Evolutionary conservation across 352 stramenopile species (phyloP).

Genomic region (Phytophthora chlamydospora): DNA sequence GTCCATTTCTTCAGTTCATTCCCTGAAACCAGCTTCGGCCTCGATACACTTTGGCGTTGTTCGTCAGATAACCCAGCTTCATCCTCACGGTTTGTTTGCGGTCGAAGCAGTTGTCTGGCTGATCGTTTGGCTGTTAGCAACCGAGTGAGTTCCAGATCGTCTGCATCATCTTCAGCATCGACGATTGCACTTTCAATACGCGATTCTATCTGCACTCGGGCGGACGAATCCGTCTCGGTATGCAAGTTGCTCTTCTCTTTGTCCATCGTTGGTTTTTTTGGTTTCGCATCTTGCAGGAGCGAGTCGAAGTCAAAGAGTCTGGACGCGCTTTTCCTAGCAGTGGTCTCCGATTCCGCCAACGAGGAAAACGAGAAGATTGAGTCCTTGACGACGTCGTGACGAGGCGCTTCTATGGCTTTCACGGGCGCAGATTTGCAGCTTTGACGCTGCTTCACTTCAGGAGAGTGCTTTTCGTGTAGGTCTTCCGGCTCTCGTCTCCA

Average conservation of each 20-base stretch:
- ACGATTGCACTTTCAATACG: constrained; percentile 1
- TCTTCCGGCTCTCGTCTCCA: constrained; percentile 28
- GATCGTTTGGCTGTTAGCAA: constrained; percentile 41
- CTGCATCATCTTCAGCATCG: constrained; percentile 12
- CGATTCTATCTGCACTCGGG: neutral
- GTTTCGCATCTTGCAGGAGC: constrained; percentile 37
- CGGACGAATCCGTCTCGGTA: neutral
- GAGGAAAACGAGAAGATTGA: constrained; percentile 44
- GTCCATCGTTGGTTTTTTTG: neutral
- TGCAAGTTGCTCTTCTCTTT: neutral
- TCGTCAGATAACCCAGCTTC: neutral
- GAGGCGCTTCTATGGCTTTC: neutral
- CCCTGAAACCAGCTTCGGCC: no score
- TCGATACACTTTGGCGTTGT: neutral
- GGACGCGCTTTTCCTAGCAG: neutral
- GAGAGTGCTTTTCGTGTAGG: neutral
- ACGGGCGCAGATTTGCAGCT: neutral
- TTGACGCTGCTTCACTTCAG: neutral
- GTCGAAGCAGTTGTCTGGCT: constrained; percentile 16
- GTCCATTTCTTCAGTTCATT: no score
- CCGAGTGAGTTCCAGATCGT: constrained; percentile 35
- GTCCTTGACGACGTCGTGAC: neutral
- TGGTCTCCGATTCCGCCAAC: neutral
- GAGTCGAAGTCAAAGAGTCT: constrained; percentile 67
- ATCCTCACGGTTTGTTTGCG: neutral